phyloP scores from a whole-genome alignment of 176 grass and related monocot species.

The Pontederia paniculata region DNA sequence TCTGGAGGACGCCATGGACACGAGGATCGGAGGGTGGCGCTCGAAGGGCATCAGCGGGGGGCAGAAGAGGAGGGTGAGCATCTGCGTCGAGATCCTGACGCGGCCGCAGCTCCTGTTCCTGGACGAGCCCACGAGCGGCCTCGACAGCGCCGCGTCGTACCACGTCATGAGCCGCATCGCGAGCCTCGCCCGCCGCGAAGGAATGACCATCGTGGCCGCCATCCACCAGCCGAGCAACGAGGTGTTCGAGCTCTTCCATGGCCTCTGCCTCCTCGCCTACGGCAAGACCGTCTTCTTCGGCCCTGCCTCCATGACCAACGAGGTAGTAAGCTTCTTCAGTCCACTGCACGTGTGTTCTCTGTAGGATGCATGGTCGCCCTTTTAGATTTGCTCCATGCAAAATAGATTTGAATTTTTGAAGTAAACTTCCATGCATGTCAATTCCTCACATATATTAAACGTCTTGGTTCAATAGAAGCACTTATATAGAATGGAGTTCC shows the following conservation, averaged over 20 bases:
- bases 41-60: constrained; percentile 79
- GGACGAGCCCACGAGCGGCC: constrained; percentile 87
- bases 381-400: too few relatives aligned
- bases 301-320: constrained; percentile 30
- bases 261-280: constrained; percentile 69
- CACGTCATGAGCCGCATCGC: constrained; percentile 69
- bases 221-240: constrained; percentile 88
- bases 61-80: constrained; percentile 47
- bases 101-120: constrained; percentile 75
- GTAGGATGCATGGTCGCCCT: too few relatives aligned
- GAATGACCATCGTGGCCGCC: constrained; percentile 63
- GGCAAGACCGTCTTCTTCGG: constrained; percentile 83
- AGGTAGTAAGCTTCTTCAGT: constrained; percentile 25
- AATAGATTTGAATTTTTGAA: too few relatives aligned
- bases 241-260: constrained; percentile 63
- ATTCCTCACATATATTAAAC: too few relatives aligned
- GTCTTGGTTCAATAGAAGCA: too few relatives aligned
- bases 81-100: constrained; percentile 79
- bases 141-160: constrained; percentile 76
- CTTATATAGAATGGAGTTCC: too few relatives aligned
- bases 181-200: constrained; percentile 42
- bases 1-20: constrained; percentile 47
- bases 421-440: too few relatives aligned
- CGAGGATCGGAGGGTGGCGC: constrained; percentile 61
- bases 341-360: too few relatives aligned